Conservation (phyloP, 2,329 filamentous ascomycete species). For the Hymenotorrendiella dingleyae region DNA sequence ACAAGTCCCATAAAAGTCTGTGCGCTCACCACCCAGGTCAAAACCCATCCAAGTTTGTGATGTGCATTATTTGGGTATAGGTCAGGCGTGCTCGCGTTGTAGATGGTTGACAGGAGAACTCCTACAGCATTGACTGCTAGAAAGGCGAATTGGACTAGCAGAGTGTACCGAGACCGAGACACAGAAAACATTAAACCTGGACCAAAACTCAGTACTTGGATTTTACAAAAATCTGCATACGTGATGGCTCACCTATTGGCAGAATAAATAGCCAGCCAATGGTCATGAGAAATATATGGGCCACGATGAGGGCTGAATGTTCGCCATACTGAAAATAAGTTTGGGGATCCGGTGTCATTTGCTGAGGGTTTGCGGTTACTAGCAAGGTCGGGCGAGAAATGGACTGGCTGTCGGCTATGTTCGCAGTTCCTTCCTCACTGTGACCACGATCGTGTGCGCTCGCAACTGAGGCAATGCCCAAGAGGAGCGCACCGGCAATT, state of each 20-base stretch:
- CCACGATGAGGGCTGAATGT: slow-evolving; percentile 35
- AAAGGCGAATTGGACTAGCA: slow-evolving; percentile 65
- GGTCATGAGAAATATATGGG: slow-evolving; percentile 64
- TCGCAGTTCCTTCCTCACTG: slow-evolving; percentile 21
- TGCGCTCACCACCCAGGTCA: slow-evolving; percentile 63
- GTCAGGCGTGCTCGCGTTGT: slow-evolving; percentile 77
- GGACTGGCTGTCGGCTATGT: no score
- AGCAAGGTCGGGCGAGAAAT: slow-evolving; percentile 6
- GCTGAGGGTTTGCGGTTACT: slow-evolving; percentile 6
- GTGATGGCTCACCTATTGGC: slow-evolving; percentile 52
- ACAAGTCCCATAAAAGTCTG: slow-evolving; percentile 56
- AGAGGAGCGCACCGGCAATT: slow-evolving; percentile 12
- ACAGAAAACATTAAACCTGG: slow-evolving; percentile 72
- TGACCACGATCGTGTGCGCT: slow-evolving; percentile 26
- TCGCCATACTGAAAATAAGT: slow-evolving; percentile 38
- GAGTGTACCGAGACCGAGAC: slow-evolving; percentile 67
- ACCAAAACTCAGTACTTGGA: slow-evolving; percentile 1
- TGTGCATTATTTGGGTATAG: slow-evolving; percentile 86
- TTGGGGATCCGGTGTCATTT: slow-evolving; percentile 26
- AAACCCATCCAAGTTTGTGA: slow-evolving; percentile 80
- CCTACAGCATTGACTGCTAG: slow-evolving; percentile 57
- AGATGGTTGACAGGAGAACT: slow-evolving; percentile 60
- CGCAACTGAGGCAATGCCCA: slow-evolving; percentile 16
- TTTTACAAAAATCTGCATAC: neutral
- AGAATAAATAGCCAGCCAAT: slow-evolving; percentile 64